phyloP scores from a whole-genome alignment of 306 rosid species.

The Vigna nakashimae region DNA sequence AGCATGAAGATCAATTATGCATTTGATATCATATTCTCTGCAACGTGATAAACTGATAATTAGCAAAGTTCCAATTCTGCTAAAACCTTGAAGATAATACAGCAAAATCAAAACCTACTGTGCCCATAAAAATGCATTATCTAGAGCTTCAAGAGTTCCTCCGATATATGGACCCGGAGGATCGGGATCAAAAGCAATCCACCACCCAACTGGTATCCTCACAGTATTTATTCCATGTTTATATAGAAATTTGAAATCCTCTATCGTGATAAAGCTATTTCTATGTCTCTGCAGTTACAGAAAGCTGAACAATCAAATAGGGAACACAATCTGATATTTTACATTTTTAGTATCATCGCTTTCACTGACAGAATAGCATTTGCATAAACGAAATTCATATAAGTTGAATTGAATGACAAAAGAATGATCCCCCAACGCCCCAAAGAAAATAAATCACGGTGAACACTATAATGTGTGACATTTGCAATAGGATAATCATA shows the following conservation, averaged over 20 bases:
- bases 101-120: slow-evolving; percentile 67
- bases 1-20: slow-evolving; percentile 94
- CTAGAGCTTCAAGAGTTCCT: slow-evolving; percentile 88
- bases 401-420: slow-evolving; percentile 20
- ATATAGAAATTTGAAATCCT: slow-evolving; percentile 82
- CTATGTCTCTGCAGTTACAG: slow-evolving; percentile 81
- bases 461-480: slow-evolving; percentile 14
- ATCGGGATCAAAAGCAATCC: slow-evolving; percentile 97
- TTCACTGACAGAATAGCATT: neutral
- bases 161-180: slow-evolving; percentile 92
- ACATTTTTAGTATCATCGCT: slow-evolving; percentile 12
- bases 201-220: slow-evolving; percentile 98
- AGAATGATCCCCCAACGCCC: neutral
- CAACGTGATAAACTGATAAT: slow-evolving; percentile 46
- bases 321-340: slow-evolving; percentile 31
- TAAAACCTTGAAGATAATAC: slow-evolving; percentile 28
- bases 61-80: slow-evolving; percentile 25
- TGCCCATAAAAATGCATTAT: slow-evolving; percentile 96
- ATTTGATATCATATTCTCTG: slow-evolving; percentile 77
- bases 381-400: neutral
- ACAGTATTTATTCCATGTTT: slow-evolving; percentile 91
- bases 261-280: slow-evolving; percentile 73
- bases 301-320: slow-evolving; percentile 42
- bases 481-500: slow-evolving; percentile 4
- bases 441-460: neutral